Conservation (phyloP, 129 eudicot species). For the Dittrichia graveolens region DNA sequence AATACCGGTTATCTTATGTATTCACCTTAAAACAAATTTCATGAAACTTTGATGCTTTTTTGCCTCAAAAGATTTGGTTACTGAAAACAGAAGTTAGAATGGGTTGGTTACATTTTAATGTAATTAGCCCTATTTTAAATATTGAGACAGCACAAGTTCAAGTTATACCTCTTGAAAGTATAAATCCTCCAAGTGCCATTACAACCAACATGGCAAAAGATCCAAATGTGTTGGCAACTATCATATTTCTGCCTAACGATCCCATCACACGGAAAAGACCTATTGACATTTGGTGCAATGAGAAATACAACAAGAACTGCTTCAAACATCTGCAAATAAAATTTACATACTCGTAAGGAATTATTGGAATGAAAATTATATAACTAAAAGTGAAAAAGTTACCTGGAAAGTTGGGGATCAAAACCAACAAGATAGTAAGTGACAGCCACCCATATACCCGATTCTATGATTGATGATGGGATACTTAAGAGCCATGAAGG, state of each 20-base stretch:
- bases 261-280: slow-evolving; percentile 96
- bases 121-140: background rate
- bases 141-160: slow-evolving; percentile 10
- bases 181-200: slow-evolving; percentile 94
- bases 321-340: slow-evolving; percentile 58
- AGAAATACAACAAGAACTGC: slow-evolving; percentile 76
- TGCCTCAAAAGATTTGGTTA: background rate
- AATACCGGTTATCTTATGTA: background rate
- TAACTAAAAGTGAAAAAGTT: background rate
- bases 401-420: slow-evolving; percentile 82
- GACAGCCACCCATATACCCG: slow-evolving; percentile 74
- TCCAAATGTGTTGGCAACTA: slow-evolving; percentile 95
- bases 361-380: background rate
- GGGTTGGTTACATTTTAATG: background rate
- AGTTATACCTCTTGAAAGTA: slow-evolving; percentile 79
- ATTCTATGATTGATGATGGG: slow-evolving; percentile 76
- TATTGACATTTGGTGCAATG: slow-evolving; percentile 91
- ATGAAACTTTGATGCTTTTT: background rate
- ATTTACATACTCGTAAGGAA: background rate
- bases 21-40: background rate
- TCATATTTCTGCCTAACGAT: slow-evolving; percentile 81
- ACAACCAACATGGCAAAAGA: slow-evolving; percentile 95
- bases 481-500: slow-evolving; percentile 90
- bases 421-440: slow-evolving; percentile 93
- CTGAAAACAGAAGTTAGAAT: background rate